phyloP scores from a whole-genome alignment of 2,329 filamentous ascomycete genomes.

The Pseudofabraea citricarpa region DNA sequence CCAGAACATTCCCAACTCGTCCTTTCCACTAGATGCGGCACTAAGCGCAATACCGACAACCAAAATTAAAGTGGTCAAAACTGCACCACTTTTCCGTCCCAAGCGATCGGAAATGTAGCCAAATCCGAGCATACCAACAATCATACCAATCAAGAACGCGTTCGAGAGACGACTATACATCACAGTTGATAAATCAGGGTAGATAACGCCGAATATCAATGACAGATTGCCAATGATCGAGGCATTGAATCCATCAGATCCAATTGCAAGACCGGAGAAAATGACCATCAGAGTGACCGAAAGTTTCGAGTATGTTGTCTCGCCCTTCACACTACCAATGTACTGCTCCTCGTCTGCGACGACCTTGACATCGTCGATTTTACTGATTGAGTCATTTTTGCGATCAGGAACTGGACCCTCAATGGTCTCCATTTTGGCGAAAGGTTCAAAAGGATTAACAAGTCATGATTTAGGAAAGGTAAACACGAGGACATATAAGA shows the following conservation, averaged over 20 bases:
- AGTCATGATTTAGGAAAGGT: no score
- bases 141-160: slow-evolving; percentile 47
- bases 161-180: slow-evolving; percentile 48
- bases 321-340: slow-evolving; percentile 4
- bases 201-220: slow-evolving; percentile 35
- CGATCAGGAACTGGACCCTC: not conserved
- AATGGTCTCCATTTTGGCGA: slow-evolving; percentile 1
- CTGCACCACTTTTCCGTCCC: slow-evolving; percentile 43
- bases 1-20: slow-evolving; percentile 34
- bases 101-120: slow-evolving; percentile 43
- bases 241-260: slow-evolving; percentile 41
- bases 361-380: slow-evolving; percentile 3
- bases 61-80: slow-evolving; percentile 41
- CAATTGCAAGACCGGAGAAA: slow-evolving; percentile 40
- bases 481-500: no score
- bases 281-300: slow-evolving; percentile 40
- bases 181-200: slow-evolving; percentile 36
- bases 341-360: slow-evolving; percentile 4
- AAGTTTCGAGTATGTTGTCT: slow-evolving; percentile 30
- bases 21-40: slow-evolving; percentile 37
- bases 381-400: not conserved
- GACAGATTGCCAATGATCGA: slow-evolving; percentile 41
- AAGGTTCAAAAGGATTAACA: no score
- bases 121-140: slow-evolving; percentile 49
- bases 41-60: slow-evolving; percentile 34